A percentile compares a stretch with the other conserved stretches of the same genome.
Conservation (phyloP, 768 basidiomycete genomes). For the Tulasnella sp. region DNA sequence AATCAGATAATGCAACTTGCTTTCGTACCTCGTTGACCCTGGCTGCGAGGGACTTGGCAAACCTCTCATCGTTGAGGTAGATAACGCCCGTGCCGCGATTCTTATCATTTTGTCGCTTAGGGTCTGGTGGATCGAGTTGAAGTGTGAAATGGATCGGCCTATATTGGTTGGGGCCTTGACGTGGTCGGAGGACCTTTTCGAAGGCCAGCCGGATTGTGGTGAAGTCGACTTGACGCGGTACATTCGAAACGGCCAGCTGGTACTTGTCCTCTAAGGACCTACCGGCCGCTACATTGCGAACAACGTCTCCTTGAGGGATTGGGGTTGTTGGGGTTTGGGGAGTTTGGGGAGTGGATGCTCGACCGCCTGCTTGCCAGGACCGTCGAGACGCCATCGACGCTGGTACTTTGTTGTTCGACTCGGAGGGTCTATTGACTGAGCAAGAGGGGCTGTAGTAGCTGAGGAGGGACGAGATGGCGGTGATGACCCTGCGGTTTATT, state of each 20-base stretch:
- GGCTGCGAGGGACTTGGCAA: not conserved
- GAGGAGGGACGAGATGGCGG: not conserved
- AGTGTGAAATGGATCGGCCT: not conserved
- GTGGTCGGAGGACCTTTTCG: not conserved
- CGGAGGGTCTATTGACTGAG: not conserved
- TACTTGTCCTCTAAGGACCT: not conserved
- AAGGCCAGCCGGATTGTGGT: not conserved
- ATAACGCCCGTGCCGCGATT: constrained; percentile 10
- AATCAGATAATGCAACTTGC: not conserved
- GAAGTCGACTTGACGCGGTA: not conserved
- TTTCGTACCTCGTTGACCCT: not conserved
- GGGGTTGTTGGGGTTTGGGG: not conserved
- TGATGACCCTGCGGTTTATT: not conserved
- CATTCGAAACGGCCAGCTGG: not conserved
- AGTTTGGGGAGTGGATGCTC: not conserved
- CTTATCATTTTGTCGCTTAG: not conserved
- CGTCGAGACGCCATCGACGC: not conserved
- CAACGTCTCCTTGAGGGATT: not conserved
- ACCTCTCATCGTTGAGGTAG: not conserved
- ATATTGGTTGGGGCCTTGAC: not conserved
- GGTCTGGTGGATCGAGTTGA: not conserved
- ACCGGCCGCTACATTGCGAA: not conserved
- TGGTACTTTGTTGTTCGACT: not conserved
- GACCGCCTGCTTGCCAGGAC: not conserved
- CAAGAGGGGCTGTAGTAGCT: not conserved